Conservation (phyloP, 176 grass and related monocot genomes). For the Poa pratensis region DNA sequence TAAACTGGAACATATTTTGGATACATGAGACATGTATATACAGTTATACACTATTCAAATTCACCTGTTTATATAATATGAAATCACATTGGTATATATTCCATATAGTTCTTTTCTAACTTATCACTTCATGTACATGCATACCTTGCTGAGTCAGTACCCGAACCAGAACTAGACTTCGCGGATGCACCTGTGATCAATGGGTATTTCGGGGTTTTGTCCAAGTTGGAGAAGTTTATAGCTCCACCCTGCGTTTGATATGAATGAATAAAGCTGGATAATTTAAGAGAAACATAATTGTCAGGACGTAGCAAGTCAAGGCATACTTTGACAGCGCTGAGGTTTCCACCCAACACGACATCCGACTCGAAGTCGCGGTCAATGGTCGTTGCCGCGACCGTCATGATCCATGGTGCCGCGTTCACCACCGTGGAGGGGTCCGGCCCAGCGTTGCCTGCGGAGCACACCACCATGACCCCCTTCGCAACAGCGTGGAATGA, state of each 20-base stretch:
- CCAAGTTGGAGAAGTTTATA: slow-evolving; percentile 83
- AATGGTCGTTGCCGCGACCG: slow-evolving; percentile 81
- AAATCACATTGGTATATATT: too few species aligned
- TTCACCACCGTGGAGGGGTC: slow-evolving; percentile 64
- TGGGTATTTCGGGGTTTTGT: slow-evolving; percentile 71
- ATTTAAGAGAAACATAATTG: neutral
- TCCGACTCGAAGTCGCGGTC: slow-evolving; percentile 90
- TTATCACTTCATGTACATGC: neutral
- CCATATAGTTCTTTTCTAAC: too few species aligned
- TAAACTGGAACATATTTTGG: neutral
- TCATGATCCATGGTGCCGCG: slow-evolving; percentile 85
- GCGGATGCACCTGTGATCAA: slow-evolving; percentile 70
- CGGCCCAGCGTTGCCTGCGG: slow-evolving; percentile 78
- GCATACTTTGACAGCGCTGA: slow-evolving; percentile 58
- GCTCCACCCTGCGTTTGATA: slow-evolving; percentile 56
- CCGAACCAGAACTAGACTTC: slow-evolving; percentile 64
- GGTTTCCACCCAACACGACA: slow-evolving; percentile 67
- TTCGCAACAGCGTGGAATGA: slow-evolving; percentile 80
- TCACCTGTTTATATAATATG: too few species aligned
- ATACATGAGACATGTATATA: too few species aligned
- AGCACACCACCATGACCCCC: slow-evolving; percentile 77
- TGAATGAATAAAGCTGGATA: neutral
- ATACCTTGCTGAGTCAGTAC: slow-evolving; percentile 61
- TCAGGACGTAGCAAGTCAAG: neutral
- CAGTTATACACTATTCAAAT: too few species aligned